Evolutionary conservation across 208 protist genomes (phyloP).

Genomic region (Leptomonas pyrrhocoris): DNA sequence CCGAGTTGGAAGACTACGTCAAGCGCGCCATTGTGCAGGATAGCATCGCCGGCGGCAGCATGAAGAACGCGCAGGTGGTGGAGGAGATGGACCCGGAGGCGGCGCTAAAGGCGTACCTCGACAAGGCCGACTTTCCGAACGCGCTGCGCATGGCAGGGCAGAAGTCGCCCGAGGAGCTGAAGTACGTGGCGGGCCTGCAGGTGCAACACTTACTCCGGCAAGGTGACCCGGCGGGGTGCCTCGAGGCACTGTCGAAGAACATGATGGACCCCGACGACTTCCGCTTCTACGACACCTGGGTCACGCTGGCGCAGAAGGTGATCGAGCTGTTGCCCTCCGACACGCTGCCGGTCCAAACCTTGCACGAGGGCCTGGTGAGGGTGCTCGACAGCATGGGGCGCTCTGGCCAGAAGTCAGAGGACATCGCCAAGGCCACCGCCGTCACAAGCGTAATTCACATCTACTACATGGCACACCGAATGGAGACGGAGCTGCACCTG

Average conservation of each 20-base stretch:
- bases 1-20: slow-evolving; percentile 90
- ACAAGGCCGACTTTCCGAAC: slow-evolving; percentile 81
- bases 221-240: slow-evolving; percentile 51
- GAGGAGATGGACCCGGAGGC: slow-evolving; percentile 91
- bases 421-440: slow-evolving; percentile 73
- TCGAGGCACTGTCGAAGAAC: slow-evolving; percentile 68
- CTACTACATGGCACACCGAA: slow-evolving; percentile 73
- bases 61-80: slow-evolving; percentile 80
- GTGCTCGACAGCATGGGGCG: slow-evolving; percentile 74
- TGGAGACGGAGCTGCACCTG: slow-evolving; percentile 70
- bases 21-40: slow-evolving; percentile 88
- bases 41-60: slow-evolving; percentile 82
- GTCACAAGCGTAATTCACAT: slow-evolving; percentile 80
- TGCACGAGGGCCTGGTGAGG: slow-evolving; percentile 73
- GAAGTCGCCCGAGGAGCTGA: slow-evolving; percentile 64
- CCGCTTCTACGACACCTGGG: slow-evolving; percentile 88
- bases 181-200: slow-evolving; percentile 73
- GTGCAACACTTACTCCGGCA: slow-evolving; percentile 80
- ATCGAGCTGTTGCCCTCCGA: slow-evolving; percentile 47
- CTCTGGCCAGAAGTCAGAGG: slow-evolving; percentile 83
- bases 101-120: slow-evolving; percentile 89
- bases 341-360: slow-evolving; percentile 35
- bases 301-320: slow-evolving; percentile 67
- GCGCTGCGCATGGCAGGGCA: slow-evolving; percentile 80
- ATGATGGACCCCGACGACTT: slow-evolving; percentile 84